Evolutionary conservation across 805 yeast species (phyloP), one percentile per base, ranked within the genome.

Genomic region (Candida lessepsii): DNA sequence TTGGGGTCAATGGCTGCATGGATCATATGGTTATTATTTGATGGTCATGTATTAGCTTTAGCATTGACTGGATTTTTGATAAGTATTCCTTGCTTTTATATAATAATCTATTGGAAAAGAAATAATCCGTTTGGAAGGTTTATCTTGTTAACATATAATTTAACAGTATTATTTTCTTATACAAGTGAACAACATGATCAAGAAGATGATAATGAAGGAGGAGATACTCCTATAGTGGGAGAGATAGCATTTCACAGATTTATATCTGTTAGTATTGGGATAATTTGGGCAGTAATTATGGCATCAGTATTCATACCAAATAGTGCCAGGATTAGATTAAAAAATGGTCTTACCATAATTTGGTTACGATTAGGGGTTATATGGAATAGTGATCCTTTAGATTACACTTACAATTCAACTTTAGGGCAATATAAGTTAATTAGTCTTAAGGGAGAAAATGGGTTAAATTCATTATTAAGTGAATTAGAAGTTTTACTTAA

Each of bases 281-380:
- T 85, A 2, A 41, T 82, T 0, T 86, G 91, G 89, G 93, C 95
- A 0, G 64, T 87, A 17, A 54, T 77, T 2, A 75, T 87, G 61
- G 81, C 93, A 0, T 61, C 81, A 25, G 65, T 77, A 1, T 70
- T 86, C 37, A 68, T 83, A 37, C 95, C 95, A 3, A 80, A 80
- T 54, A 80, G 87, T 53, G 95, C 96, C 0, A 68, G 95, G 33
- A 67, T 77, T 10, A 65, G 88, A 35, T 62, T 86, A 44, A 78
- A 85, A 43, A 68, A 70, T 19, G 86, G 87, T 0, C 55, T 86
- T 16, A 76, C 87, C 0, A 63, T 80, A 2, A 65, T 86, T 16
- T 87, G 95, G 95, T 64, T 87, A 29, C 67, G 89, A 31, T 72
- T 86, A 73, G 96, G 96, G 1, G 72, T 87, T 16, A 71, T 81